Evolutionary conservation across 106 monocot genomes (phyloP), one percentile per base, ranked within the genome.

Genomic region (Acorus calamus): DNA sequence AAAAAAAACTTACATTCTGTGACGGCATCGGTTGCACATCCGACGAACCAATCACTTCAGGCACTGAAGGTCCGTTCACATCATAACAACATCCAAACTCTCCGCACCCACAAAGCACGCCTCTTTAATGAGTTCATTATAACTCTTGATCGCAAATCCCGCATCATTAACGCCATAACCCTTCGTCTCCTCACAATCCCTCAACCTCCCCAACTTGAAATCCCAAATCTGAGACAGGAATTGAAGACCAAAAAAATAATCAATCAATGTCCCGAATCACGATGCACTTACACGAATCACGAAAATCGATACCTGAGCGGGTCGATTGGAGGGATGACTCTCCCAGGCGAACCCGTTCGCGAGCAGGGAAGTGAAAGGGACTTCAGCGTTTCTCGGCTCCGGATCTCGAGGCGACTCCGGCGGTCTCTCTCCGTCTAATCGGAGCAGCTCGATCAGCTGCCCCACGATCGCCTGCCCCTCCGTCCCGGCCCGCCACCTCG

Each of bases 171-270:
- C 60, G 46, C 74, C 69, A 74, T 78, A 85, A 63, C 73, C 79
- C 62, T 71, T 28, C 28, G 70, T 56, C 13, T 78, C 86, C 64
- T 72, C 61, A 46, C 76, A 77, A 71, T 84, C 89, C 66, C 86
- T 81, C 14, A 78, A 82, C 77, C 73, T 81, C 71, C 89, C 94
- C 28, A 82, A 64, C 62, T 89, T 83, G 63, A 94, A 94, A 74
- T 89, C 89, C 94, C 94, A 94, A 66, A 94, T 94, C 94, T 89
- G 28, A 28, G 28, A 28, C 28, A 28, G 60, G 42, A 48, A 13
- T 50, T 53, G 3, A 47, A 14, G n/a, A 55, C 58, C 62, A 7
- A 62, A 28, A 28, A 0, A 28, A 28, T 28, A 28, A 28, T 28
- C 28, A 28, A 28, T 28, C 28, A 28, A 28, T 28, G 28, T 28